Base-by-base conservation (phyloP, 108 stramenopile species). In the Mediolabrus comicus region DNA sequence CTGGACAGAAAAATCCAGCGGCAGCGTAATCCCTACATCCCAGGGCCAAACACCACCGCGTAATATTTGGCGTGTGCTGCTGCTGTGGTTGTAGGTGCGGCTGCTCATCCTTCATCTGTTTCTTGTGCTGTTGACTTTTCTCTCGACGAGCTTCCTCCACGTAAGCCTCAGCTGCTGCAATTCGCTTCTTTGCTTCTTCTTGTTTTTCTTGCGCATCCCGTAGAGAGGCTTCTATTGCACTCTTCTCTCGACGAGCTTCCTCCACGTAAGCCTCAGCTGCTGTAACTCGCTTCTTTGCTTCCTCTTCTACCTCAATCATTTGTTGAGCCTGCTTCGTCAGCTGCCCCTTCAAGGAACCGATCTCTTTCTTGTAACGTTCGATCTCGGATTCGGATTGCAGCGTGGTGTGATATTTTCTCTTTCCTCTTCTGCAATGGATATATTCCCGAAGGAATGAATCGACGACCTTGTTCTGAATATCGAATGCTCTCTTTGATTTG, bases 201-300 rank as follows among this genome's bases (percentile, higher is more conserved):
- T 22, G 14, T 46, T 51, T 62, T 12, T 38, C 33, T 52, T 61
- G 46, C 19, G 54, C 25, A 8, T 53, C 53, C 10, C 58, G 36
- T 27, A 43, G 30, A 10, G 29, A 28, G 39, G 39, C 55, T 55
- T 75, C 66, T 1, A 67, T 66, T 16, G 34, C 60, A 9, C 31
- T 29, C 14, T 74, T 57, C 26, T 65, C 66, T n/a, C 64, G 55
- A 9, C 56, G 41, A 25, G 52, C 25, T 26, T 62, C 26, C 12
- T 38, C 61, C 39, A 3, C 36, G 36, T 33, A 26, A 25, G 41
- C 41, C 28, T 62, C 46, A n/a, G 64, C 63, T 17, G 51, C 59
- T 4, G 64, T 59, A 10, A 35, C 22, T 33, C 61, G 60, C 39
- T 75, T 75, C n/a, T 66, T 63, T 1, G 63, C 66, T 28, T 41